Percentiles rank a stretch among this genome's conserved stretches.
These are phyloP conservation scores for Candida stauntonica DNA, from an alignment of 805 yeast genomes.

Conservation along the genomic window DNA sequence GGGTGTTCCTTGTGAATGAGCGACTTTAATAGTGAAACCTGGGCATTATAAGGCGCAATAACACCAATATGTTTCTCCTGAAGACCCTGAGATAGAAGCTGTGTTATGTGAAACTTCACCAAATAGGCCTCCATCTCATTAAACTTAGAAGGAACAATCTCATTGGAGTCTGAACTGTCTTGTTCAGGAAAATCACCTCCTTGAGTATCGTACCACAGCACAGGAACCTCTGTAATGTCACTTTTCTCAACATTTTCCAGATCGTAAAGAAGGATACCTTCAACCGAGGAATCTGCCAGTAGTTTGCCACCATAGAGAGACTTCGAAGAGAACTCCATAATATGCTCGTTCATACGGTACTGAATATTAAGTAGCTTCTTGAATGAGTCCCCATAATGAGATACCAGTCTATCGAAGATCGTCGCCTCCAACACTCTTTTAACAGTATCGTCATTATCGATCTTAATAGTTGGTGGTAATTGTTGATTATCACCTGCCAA, in stretches of 20 bases:
- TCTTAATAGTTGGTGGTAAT: slow-evolving; percentile 84
- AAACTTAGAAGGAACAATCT: slow-evolving; percentile 50
- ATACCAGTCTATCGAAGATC: slow-evolving; percentile 73
- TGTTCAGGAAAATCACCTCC: slow-evolving; percentile 79
- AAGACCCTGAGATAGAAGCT: slow-evolving; percentile 51
- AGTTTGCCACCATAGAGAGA: slow-evolving; percentile 61
- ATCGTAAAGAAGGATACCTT: slow-evolving; percentile 48
- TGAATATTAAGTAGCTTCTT: slow-evolving; percentile 67
- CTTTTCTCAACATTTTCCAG: slow-evolving; percentile 43
- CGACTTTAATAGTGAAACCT: slow-evolving; percentile 51
- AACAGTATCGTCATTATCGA: slow-evolving; percentile 38
- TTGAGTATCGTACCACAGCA: slow-evolving; percentile 90
- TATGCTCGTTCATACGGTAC: slow-evolving; percentile 78
- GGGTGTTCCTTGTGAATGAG: slow-evolving; percentile 24
- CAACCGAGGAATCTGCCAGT: slow-evolving; percentile 58
- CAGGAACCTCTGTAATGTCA: slow-evolving; percentile 52
- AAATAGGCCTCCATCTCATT: slow-evolving; percentile 74
- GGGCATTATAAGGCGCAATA: slow-evolving; percentile 89
- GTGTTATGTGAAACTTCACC: slow-evolving; percentile 51
- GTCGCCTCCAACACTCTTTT: slow-evolving; percentile 55
- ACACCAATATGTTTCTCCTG: slow-evolving; percentile 62
- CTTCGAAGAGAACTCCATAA: slow-evolving; percentile 74
- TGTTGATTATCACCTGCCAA: slow-evolving; percentile 94
- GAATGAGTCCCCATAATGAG: slow-evolving; percentile 41
- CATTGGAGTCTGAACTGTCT: slow-evolving; percentile 31